These are phyloP conservation scores for Globisporangium emineosum DNA, from an alignment of 352 stramenopile genomes.

Conservation along the genomic window DNA sequence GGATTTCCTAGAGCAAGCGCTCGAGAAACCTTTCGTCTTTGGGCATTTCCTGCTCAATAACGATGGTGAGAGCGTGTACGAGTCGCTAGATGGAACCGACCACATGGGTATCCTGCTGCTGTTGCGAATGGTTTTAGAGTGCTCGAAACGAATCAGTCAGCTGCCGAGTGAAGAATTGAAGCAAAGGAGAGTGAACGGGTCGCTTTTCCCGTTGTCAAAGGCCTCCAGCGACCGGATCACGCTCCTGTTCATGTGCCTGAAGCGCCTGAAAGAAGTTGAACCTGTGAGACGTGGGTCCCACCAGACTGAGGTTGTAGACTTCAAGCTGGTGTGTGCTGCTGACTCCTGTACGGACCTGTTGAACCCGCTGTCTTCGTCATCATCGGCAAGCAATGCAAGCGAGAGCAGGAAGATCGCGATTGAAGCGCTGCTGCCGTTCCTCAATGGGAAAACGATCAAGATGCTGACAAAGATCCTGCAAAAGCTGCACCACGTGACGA, in stretches of 20 bases:
- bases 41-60: conserved; percentile 49
- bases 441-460: conserved; percentile 65
- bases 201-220: conserved; percentile 54
- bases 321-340: conserved; percentile 57
- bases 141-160: conserved; percentile 47
- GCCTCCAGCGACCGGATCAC: conserved; percentile 49
- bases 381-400: neutral
- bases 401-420: conserved; percentile 30
- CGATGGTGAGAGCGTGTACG: conserved; percentile 39
- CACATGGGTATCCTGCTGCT: conserved; percentile 70
- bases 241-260: conserved; percentile 77
- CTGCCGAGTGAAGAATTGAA: conserved; percentile 1
- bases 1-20: conserved; percentile 64
- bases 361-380: neutral
- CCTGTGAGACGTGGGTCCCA: conserved; percentile 5
- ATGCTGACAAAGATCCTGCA: conserved; percentile 71
- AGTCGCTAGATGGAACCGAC: conserved; percentile 52
- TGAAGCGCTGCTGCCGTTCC: conserved; percentile 40
- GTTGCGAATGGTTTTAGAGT: conserved; percentile 72
- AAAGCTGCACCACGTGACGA: conserved; percentile 54
- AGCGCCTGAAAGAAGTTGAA: conserved; percentile 60
- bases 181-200: neutral
- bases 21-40: conserved; percentile 52
- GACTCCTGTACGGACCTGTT: conserved; percentile 37
- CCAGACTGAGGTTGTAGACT: conserved; percentile 26